Evolutionary conservation across 148 eudicot genomes (phyloP).

Genomic region (Nyssa sinensis): DNA sequence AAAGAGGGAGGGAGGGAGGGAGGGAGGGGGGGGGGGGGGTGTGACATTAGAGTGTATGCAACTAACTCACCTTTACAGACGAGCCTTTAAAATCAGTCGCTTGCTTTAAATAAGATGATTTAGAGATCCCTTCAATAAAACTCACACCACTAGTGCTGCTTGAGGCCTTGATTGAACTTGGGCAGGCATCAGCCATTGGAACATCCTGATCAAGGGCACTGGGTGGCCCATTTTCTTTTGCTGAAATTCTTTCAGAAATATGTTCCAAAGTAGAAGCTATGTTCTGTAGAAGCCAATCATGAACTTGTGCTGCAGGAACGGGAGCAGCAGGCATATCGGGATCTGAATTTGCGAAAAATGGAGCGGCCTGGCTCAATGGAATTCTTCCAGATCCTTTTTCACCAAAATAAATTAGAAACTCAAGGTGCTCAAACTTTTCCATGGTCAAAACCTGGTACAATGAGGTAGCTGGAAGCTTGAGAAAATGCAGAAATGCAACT

Average conservation of each 20-base stretch:
- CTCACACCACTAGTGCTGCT: conserved; percentile 67
- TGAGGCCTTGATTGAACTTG: conserved; percentile 60
- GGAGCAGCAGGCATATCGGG: conserved; percentile 99
- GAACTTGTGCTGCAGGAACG: conserved; percentile 82
- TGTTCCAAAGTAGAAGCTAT: conserved; percentile 70
- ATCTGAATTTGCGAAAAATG: conserved; percentile 95
- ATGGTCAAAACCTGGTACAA: conserved; percentile 70
- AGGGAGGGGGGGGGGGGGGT: too few relatives aligned
- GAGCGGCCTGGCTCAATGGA: conserved; percentile 80
- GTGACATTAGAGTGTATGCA: not conserved
- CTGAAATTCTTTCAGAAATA: conserved; percentile 71
- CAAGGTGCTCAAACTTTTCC: conserved; percentile 92
- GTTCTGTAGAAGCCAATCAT: conserved; percentile 84
- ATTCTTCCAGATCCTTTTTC: conserved; percentile 73
- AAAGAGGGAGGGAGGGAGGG: too few relatives aligned
- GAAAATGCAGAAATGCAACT: conserved; percentile 2
- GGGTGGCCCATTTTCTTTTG: conserved; percentile 76
- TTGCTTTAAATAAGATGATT: conserved; percentile 78
- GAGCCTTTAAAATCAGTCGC: conserved; percentile 77
- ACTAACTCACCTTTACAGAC: conserved; percentile 64
- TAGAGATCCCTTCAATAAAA: conserved; percentile 87
- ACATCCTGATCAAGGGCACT: conserved; percentile 75
- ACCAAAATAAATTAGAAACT: conserved; percentile 77
- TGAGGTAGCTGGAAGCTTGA: not conserved
- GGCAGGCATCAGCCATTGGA: conserved; percentile 76